Conservation (phyloP, 306 rosid species). For the Castanea mollissima region DNA sequence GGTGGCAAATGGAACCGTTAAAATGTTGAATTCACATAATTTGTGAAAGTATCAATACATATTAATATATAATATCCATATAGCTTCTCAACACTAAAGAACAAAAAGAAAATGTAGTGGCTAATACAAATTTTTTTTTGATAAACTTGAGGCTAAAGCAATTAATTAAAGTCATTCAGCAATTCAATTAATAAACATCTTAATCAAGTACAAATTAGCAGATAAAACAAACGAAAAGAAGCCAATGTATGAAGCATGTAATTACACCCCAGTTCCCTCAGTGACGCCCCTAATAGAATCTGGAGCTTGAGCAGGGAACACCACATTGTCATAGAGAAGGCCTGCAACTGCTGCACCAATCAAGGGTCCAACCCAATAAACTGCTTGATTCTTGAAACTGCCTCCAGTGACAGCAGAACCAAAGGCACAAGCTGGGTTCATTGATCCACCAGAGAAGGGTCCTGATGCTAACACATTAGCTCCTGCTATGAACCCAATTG, state of each 20-base stretch:
- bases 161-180: neutral
- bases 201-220: too few relatives aligned
- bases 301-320: constrained; percentile 36
- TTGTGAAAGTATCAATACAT: too few relatives aligned
- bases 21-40: too few relatives aligned
- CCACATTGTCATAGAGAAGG: constrained; percentile 64
- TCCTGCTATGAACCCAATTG: constrained; percentile 64
- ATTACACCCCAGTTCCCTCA: constrained; percentile 39
- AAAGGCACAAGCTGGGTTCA: constrained; percentile 93
- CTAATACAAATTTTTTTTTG: neutral
- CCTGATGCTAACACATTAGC: constrained; percentile 65
- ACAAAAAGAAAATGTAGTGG: too few relatives aligned
- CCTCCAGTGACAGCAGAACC: constrained; percentile 68
- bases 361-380: constrained; percentile 90
- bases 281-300: constrained; percentile 32
- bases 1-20: too few relatives aligned
- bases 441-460: constrained; percentile 85
- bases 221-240: neutral
- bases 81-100: too few relatives aligned
- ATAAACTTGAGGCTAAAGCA: neutral
- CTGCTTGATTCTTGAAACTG: constrained; percentile 83
- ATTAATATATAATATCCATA: too few relatives aligned
- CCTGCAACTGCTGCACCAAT: constrained; percentile 76
- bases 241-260: neutral
- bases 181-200: neutral